Evolutionary conservation across 2,329 filamentous ascomycete species (phyloP).

Genomic region (Coleophoma crateriformis): DNA sequence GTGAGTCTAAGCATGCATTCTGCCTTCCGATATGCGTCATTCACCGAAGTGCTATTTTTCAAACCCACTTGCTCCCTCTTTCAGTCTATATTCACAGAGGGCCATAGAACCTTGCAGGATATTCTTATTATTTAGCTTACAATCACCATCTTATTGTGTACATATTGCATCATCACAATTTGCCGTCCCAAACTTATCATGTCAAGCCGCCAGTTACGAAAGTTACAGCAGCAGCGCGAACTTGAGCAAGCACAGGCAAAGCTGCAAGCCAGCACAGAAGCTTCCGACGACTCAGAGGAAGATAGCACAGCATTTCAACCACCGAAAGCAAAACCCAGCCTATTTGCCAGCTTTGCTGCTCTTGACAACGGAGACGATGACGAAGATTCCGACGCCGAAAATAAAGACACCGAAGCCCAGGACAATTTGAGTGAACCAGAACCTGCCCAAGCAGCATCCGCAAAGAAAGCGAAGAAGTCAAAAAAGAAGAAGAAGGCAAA

Average conservation of each 20-base stretch:
- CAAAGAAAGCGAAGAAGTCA: conserved; percentile 52
- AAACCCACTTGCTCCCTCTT: too few relatives aligned
- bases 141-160: too few relatives aligned
- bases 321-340: conserved; percentile 37
- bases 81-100: too few relatives aligned
- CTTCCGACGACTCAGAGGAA: conserved; percentile 20
- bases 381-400: conserved; percentile 24
- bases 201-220: conserved; percentile 29
- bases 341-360: conserved; percentile 47
- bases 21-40: too few relatives aligned
- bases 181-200: conserved; percentile 10
- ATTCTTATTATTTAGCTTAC: too few relatives aligned
- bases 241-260: conserved; percentile 18
- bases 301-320: conserved; percentile 19
- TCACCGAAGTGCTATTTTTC: too few relatives aligned
- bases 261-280: conserved; percentile 15
- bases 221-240: conserved; percentile 27
- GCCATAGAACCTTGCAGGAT: too few relatives aligned
- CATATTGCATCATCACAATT: too few relatives aligned
- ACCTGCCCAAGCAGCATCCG: conserved; percentile 18
- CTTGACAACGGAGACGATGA: conserved; percentile 33
- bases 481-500: conserved; percentile 47
- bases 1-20: too few relatives aligned
- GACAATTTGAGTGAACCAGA: conserved; percentile 25
- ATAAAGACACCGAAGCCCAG: conserved; percentile 4